Evolutionary conservation across 2,329 filamentous ascomycete species (phyloP).

Genomic region (Chaetomium sp.): DNA sequence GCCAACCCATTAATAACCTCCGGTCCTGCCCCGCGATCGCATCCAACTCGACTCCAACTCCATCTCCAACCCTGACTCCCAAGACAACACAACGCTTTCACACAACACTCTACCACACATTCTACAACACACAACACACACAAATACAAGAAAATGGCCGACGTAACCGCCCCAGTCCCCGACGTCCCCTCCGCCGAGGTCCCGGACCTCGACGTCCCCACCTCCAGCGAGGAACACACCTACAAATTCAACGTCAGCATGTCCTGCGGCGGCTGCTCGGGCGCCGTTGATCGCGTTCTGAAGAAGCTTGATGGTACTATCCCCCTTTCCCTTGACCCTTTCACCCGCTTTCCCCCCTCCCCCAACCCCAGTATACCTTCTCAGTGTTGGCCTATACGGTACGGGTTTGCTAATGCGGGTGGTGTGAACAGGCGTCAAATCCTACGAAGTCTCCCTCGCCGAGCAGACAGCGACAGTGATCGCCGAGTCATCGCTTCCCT

Average conservation of each 20-base stretch:
- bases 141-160: background rate
- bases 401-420: too few relatives aligned
- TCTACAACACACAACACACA: too few relatives aligned
- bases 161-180: conserved; percentile 6
- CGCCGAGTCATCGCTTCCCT: conserved; percentile 61
- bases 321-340: background rate
- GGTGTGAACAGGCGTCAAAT: conserved; percentile 22
- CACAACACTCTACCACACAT: too few relatives aligned
- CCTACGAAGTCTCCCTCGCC: conserved; percentile 61
- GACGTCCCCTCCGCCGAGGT: conserved; percentile 9
- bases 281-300: conserved; percentile 84
- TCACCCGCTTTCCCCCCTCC: background rate
- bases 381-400: too few relatives aligned
- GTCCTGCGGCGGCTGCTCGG: conserved; percentile 94
- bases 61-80: too few relatives aligned
- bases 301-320: conserved; percentile 82
- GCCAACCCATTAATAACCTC: too few relatives aligned
- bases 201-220: background rate
- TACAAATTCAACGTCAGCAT: conserved; percentile 96
- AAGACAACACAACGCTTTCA: too few relatives aligned
- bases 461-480: conserved; percentile 74
- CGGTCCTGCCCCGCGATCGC: too few relatives aligned
- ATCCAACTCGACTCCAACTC: too few relatives aligned
- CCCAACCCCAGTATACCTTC: background rate
- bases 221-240: conserved; percentile 53